phyloP scores from a whole-genome alignment of 352 stramenopile species.

The Aphanomyces stellatus region DNA sequence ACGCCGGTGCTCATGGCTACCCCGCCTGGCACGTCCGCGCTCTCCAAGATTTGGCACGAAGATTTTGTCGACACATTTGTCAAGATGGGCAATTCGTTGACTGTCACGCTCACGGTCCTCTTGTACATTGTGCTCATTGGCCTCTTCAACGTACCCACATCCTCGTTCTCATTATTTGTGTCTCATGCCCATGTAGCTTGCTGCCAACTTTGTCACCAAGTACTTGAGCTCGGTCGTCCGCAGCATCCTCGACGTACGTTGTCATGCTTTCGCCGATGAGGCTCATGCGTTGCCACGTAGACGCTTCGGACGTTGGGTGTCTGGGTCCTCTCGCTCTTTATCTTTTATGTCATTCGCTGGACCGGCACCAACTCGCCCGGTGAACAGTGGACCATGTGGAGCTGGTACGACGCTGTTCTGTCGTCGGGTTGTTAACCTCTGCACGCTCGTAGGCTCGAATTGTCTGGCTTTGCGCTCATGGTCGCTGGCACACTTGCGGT shows the following conservation, averaged over 20 bases:
- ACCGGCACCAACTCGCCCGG: slow-evolving; percentile 43
- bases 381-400: slow-evolving; percentile 62
- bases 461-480: slow-evolving; percentile 67
- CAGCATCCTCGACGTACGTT: slow-evolving; percentile 65
- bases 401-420: slow-evolving; percentile 34
- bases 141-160: slow-evolving; percentile 59
- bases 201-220: slow-evolving; percentile 80
- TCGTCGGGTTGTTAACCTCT: background rate
- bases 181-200: slow-evolving; percentile 1
- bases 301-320: slow-evolving; percentile 71
- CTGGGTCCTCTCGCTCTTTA: slow-evolving; percentile 63
- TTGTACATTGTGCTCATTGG: slow-evolving; percentile 60
- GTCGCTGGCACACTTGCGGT: slow-evolving; percentile 70
- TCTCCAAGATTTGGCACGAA: slow-evolving; percentile 73
- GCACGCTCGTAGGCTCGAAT: slow-evolving; percentile 43
- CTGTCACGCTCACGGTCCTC: slow-evolving; percentile 47
- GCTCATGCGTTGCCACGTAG: slow-evolving; percentile 22
- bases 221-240: slow-evolving; percentile 76
- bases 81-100: slow-evolving; percentile 58
- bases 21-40: slow-evolving; percentile 32
- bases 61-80: slow-evolving; percentile 72
- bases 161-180: background rate
- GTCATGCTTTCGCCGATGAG: too few species aligned
- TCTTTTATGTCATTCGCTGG: slow-evolving; percentile 75
- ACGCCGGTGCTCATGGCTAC: slow-evolving; percentile 60